Base-by-base conservation (phyloP, 176 grass and related monocot genomes). In the Zizania latifolia region DNA sequence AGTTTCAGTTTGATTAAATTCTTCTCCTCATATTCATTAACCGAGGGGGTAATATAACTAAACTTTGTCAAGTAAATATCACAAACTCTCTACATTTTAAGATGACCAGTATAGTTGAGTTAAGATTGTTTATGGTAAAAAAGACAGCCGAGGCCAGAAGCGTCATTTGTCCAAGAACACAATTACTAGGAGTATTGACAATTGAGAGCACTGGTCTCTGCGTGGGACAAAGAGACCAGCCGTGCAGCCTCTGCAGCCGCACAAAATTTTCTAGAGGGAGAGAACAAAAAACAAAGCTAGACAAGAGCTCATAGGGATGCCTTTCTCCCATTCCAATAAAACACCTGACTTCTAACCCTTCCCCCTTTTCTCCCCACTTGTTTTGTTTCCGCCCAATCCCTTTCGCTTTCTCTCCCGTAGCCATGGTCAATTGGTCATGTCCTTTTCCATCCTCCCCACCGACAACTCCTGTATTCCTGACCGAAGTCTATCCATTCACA, bases 241-340 rank as follows among this genome's bases (percentile, higher is more conserved):
- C 3, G 79, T 79, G 86, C 86, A 84, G 86, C 75, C 75, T 84
- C 80, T 62, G 16, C 81, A 80, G 75, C 48, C 75, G 70, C 27
- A 23, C 75, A 53, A 60, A 83, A 45, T 79, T 87, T 83, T 43
- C 44, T 54, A 53, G 11, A 37, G 23, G 71, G 15, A 51, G 14
- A 33, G 31, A 21, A 24, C 36, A 56, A 71, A 33, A 74, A 24
- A 90, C 30, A 78, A 62, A 78, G 61, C 31, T 53, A 51, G 50
- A 68, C 69, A 80, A 57, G 59, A 68, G 44, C 22, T 51, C 61
- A 19, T 62, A 78, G 82, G 24, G 53, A 33, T 15, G 28, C 74
- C 90, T 97, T 98, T 94, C 81, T 70, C 91, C 67, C 57, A 57
- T 87, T 88, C 89, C 91, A 61, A 98, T 88, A 83, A 89, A 89